Evolutionary conservation across 2,329 filamentous ascomycete genomes (phyloP), one percentile per base, ranked within the genome.

Genomic region (Aspergillus sp.): DNA sequence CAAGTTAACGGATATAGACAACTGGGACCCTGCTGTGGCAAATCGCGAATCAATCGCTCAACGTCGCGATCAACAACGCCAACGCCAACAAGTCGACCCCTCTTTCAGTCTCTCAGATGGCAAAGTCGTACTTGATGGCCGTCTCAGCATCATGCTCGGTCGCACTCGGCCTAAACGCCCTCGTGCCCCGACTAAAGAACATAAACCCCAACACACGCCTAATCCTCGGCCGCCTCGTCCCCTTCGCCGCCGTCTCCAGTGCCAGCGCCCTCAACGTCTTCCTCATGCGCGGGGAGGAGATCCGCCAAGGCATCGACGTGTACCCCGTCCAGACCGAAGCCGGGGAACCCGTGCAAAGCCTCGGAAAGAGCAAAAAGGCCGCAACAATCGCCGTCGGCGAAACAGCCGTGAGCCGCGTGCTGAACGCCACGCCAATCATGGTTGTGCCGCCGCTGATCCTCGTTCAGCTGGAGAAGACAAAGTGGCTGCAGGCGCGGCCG

Each of bases 71-170:
- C 84, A 99, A 99, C 85, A 93, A 88, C 76, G 91, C 94, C 74
- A 99, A 99, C 77, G 92, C 94, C 66, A 99, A 99, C 85, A 99
- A 99, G 79, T 97, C 93, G 45, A 93, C 92, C 3, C 92, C 94
- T 1, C 85, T 98, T 65, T 91, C 91, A 22, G 90, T 87, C 62
- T 86, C 87, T 23, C 91, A 92, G 68, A 89, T 99, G 65, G 86
- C 89, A 64, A 89, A 97, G 79, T 97, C 93, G 55, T 99, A 98
- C 83, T 86, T 91, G 74, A 85, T 97, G 64, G 95, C 95, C 57
- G 95, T 99, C 22, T 89, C 91, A 59, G 94, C 95, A 34, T 97
- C 92, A 15, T 99, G 95, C 81, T 91, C 91, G 66, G 95, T 99
- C 9, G 95, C 95, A 4, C 85, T 98, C 0, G 93, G 95, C 43